These are phyloP conservation scores for Phytophthora macrochlamydospora DNA, from an alignment of 352 stramenopile genomes.

Conservation along the genomic window DNA sequence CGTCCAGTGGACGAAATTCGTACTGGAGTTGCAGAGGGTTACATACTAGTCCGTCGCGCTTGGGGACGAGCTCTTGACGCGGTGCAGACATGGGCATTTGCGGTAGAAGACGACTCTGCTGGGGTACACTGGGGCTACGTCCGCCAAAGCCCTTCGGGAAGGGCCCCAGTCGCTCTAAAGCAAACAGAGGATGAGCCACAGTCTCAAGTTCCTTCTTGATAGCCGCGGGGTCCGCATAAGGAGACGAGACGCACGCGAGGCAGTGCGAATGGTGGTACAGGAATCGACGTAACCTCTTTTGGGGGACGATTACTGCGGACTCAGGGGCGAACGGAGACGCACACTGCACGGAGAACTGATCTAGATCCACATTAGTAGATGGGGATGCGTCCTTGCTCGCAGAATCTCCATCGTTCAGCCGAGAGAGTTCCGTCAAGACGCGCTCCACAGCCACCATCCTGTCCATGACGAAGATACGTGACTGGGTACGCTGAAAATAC, in stretches of 20 bases:
- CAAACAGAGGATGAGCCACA: conserved; percentile 38
- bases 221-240: conserved; percentile 24
- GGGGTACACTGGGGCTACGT: conserved; percentile 14
- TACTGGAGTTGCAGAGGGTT: conserved; percentile 62
- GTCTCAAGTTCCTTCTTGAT: conserved; percentile 37
- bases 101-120: conserved; percentile 64
- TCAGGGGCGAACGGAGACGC: conserved; percentile 51
- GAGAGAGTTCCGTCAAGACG: conserved; percentile 45
- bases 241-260: conserved; percentile 46
- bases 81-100: conserved; percentile 72
- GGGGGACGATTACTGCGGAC: conserved; percentile 50
- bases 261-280: conserved; percentile 42
- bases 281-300: not conserved
- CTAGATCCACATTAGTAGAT: conserved; percentile 28
- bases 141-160: conserved; percentile 33
- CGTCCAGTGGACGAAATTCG: conserved; percentile 56
- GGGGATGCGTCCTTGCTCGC: not conserved
- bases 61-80: conserved; percentile 59
- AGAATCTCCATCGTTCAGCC: conserved; percentile 25
- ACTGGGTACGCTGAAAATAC: not conserved
- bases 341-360: conserved; percentile 52
- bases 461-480: not conserved
- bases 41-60: conserved; percentile 50
- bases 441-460: conserved; percentile 41
- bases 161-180: conserved; percentile 44